These are phyloP conservation scores for Glutinoglossum americanum DNA, from an alignment of 495 filamentous ascomycete genomes.

Conservation along the genomic window DNA sequence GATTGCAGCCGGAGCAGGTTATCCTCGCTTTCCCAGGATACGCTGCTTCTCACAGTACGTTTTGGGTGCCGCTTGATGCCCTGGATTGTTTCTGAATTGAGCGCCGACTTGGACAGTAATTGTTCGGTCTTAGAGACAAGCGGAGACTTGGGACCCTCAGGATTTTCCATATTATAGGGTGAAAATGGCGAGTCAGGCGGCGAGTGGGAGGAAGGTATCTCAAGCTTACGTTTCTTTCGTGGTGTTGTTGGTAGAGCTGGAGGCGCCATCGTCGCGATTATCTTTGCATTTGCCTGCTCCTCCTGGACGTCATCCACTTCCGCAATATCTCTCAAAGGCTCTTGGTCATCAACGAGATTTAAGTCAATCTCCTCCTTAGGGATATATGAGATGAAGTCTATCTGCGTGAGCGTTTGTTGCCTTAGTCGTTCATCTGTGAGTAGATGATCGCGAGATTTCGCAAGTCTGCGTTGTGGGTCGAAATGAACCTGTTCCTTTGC, in stretches of 20 bases:
- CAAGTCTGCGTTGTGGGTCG: background rate
- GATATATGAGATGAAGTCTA: conserved; percentile 9
- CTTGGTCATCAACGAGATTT: conserved; percentile 6
- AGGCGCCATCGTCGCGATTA: background rate
- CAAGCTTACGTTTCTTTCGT: conserved; percentile 3
- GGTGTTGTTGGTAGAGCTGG: background rate
- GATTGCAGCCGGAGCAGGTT: background rate
- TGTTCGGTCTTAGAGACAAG: background rate
- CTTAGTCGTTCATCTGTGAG: background rate
- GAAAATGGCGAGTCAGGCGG: conserved; percentile 17
- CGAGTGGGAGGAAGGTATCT: conserved; percentile 21
- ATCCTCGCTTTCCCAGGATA: conserved; percentile 7
- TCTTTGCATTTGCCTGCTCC: background rate
- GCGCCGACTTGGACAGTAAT: background rate
- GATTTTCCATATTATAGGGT: conserved; percentile 5
- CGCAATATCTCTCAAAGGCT: background rate
- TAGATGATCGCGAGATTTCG: background rate
- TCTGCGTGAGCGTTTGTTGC: conserved; percentile 16
- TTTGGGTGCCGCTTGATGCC: background rate
- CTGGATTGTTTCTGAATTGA: background rate
- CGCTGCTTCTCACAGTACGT: conserved; percentile 9
- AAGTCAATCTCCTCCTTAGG: conserved; percentile 6
- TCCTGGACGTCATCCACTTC: background rate
- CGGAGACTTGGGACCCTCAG: background rate
- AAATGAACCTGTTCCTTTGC: background rate